Conservation (phyloP, 495 filamentous ascomycete species). For the Penicillium waksmanii region DNA sequence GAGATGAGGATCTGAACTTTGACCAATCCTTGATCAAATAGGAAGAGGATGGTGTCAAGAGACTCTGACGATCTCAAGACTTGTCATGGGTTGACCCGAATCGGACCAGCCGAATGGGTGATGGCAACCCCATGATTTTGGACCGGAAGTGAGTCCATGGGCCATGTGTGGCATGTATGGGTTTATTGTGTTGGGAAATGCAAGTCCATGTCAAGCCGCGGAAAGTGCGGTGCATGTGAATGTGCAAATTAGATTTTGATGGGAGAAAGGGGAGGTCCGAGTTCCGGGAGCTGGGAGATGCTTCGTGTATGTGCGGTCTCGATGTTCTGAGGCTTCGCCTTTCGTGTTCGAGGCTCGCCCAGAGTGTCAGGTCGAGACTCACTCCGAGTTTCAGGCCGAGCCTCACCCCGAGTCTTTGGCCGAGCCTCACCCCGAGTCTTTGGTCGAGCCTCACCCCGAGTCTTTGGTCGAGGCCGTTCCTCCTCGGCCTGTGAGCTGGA, state of each 20-base stretch:
- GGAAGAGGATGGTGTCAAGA: neutral
- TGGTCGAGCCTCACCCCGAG: slow-evolving; percentile 19
- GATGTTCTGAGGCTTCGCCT: slow-evolving; percentile 44
- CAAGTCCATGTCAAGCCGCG: neutral
- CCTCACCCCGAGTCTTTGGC: slow-evolving; percentile 32
- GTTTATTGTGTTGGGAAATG: neutral
- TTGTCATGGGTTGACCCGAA: slow-evolving; percentile 4
- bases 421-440: slow-evolving; percentile 32
- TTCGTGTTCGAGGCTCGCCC: slow-evolving; percentile 15
- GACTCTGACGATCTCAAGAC: neutral
- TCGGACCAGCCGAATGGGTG: slow-evolving; percentile 29
- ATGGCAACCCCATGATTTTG: neutral
- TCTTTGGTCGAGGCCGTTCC: slow-evolving; percentile 37
- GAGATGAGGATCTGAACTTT: neutral
- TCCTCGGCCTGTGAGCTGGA: slow-evolving; percentile 58
- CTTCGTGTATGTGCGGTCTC: slow-evolving; percentile 44
- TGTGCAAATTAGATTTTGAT: slow-evolving; percentile 51
- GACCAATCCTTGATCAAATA: neutral
- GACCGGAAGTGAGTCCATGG: neutral
- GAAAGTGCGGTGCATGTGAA: neutral
- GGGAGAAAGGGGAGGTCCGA: slow-evolving; percentile 78
- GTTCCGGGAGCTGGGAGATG: slow-evolving; percentile 55
- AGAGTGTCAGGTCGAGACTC: neutral
- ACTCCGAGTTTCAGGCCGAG: slow-evolving; percentile 1
- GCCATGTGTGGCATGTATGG: neutral